phyloP scores from a whole-genome alignment of 1,284 basidiomycete species.

The Coniferiporia sulphurascens region DNA sequence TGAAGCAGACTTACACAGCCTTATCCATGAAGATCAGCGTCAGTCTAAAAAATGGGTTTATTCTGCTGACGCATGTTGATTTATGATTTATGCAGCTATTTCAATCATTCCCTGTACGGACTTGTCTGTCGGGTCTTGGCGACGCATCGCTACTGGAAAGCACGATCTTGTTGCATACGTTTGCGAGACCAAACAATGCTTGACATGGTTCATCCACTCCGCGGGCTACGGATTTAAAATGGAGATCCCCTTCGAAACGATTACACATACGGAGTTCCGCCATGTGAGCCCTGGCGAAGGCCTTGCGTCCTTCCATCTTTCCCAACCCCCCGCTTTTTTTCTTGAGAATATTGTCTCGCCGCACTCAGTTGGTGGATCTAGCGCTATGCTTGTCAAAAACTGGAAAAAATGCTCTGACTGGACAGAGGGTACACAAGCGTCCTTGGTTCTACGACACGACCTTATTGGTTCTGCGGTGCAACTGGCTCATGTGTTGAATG shows the following conservation, averaged over 20 bases:
- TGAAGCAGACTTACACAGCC: slow-evolving; percentile 53
- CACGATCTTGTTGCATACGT: slow-evolving; percentile 72
- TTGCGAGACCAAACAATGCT: slow-evolving; percentile 55
- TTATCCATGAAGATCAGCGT: slow-evolving; percentile 73
- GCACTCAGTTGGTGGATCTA: slow-evolving; percentile 17
- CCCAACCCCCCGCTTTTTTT: slow-evolving; percentile 62
- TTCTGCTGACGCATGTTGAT: not conserved
- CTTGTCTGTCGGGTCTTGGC: slow-evolving; percentile 71
- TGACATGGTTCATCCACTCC: slow-evolving; percentile 75
- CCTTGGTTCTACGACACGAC: slow-evolving; percentile 58
- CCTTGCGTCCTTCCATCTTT: slow-evolving; percentile 57
- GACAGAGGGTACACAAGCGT: slow-evolving; percentile 72
- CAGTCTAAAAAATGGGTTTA: slow-evolving; percentile 29
- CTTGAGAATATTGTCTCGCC: slow-evolving; percentile 43
- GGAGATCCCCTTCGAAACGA: slow-evolving; percentile 66
- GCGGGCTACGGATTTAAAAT: slow-evolving; percentile 74
- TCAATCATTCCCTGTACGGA: slow-evolving; percentile 71
- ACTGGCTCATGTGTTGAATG: slow-evolving; percentile 52
- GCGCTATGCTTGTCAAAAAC: slow-evolving; percentile 34
- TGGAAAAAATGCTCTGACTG: slow-evolving; percentile 72
- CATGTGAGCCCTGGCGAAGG: slow-evolving; percentile 52
- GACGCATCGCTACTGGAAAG: slow-evolving; percentile 54
- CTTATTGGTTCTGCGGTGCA: slow-evolving; percentile 61
- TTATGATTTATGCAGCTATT: slow-evolving; percentile 44
- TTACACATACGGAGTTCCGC: slow-evolving; percentile 53